Percentiles rank a stretch among this genome's conserved stretches.
These are phyloP conservation scores for Hypomontagnella submonticulosa DNA, from an alignment of 495 filamentous ascomycete genomes.

Conservation along the genomic window DNA sequence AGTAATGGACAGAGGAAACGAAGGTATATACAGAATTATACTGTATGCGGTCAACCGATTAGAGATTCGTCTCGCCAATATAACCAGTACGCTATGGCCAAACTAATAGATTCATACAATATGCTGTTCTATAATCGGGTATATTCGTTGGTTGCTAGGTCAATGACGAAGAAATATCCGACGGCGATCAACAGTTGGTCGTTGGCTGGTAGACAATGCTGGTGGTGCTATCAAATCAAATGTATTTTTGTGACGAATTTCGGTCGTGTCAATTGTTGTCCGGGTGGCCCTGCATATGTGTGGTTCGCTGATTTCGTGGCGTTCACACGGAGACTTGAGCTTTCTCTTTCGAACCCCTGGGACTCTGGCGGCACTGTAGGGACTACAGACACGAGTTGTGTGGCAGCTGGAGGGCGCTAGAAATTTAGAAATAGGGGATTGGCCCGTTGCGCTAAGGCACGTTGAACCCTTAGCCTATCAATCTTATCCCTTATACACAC, in stretches of 20 bases:
- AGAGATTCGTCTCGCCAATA: constrained; percentile 16
- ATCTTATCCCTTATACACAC: constrained; percentile 7
- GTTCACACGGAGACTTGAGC: constrained; percentile 13
- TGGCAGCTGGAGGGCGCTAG: too few species aligned
- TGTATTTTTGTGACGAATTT: constrained; percentile 19
- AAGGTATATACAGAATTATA: constrained; percentile 36
- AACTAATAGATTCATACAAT: constrained; percentile 19
- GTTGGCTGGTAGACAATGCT: constrained; percentile 27
- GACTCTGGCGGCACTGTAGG: too few species aligned
- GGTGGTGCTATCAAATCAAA: constrained; percentile 6
- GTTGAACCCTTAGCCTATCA: constrained; percentile 34
- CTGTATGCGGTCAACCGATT: constrained; percentile 16
- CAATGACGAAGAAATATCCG: constrained; percentile 28
- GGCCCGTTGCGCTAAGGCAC: neutral
- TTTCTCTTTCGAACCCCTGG: too few species aligned
- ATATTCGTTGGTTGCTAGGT: constrained; percentile 34
- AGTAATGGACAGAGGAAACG: constrained; percentile 12
- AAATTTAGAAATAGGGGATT: constrained; percentile 26
- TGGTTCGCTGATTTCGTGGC: constrained; percentile 29
- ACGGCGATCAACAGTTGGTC: constrained; percentile 6
- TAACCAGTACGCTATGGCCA: constrained; percentile 16
- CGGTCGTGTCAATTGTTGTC: constrained; percentile 16
- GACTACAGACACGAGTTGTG: too few species aligned
- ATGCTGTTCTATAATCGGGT: constrained; percentile 20
- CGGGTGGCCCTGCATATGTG: constrained; percentile 27